Conservation (phyloP, 2,329 filamentous ascomycete genomes). For the Colletotrichum spinosum region DNA sequence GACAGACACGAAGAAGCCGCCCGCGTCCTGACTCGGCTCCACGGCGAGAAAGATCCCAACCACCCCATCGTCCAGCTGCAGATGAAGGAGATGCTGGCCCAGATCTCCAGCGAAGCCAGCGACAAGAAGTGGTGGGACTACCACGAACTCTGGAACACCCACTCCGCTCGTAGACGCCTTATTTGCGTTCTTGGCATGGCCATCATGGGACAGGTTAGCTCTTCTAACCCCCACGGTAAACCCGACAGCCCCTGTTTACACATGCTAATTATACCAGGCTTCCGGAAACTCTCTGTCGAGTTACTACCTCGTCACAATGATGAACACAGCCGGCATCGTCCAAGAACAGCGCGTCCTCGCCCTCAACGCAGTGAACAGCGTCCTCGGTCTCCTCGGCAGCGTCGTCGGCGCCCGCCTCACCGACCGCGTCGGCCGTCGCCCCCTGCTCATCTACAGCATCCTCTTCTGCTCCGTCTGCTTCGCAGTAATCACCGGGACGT, state of each 20-base stretch:
- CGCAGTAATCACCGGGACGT: constrained; percentile 61
- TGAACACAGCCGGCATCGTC: constrained; percentile 64
- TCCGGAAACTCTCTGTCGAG: constrained; percentile 59
- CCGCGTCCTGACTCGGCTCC: constrained; percentile 59
- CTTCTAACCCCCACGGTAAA: no score
- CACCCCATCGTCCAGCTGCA: constrained; percentile 64
- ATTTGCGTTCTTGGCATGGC: constrained; percentile 63
- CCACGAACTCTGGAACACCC: constrained; percentile 62
- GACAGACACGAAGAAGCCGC: constrained; percentile 54
- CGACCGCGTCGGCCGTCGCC: constrained; percentile 67
- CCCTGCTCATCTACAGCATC: constrained; percentile 61
- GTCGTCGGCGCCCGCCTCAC: constrained; percentile 67
- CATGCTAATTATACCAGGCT: not conserved
- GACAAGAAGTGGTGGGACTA: constrained; percentile 70
- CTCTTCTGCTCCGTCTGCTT: constrained; percentile 60
- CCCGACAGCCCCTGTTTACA: no score
- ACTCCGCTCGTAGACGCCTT: constrained; percentile 61
- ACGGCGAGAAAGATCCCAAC: constrained; percentile 62
- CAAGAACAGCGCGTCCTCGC: constrained; percentile 60
- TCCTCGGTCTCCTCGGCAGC: constrained; percentile 63
- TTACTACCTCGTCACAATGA: constrained; percentile 66
- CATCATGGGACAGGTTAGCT: constrained; percentile 61
- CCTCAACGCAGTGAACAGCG: constrained; percentile 64
- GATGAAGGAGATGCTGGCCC: constrained; percentile 59
- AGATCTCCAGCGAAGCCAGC: constrained; percentile 59